A percentile compares a stretch with the other conserved stretches of the same genome.
Conservation (phyloP, 306 rosid species). For the Ammopiptanthus mongolicus region DNA sequence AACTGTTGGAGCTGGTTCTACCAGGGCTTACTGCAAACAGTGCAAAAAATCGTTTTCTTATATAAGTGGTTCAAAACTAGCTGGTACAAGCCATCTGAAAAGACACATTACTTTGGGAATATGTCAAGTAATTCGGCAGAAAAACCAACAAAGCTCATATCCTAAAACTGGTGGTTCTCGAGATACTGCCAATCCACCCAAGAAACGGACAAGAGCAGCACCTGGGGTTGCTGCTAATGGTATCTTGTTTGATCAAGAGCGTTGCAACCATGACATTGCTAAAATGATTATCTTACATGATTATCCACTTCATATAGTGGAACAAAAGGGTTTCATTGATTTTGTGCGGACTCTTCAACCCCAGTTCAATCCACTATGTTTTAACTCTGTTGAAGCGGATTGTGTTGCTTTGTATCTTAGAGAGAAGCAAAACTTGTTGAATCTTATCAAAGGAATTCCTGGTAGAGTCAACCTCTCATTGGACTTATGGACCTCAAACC, state of each 20-base stretch:
- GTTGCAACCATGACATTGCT: slow-evolving; percentile 61
- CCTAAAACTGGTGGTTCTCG: slow-evolving; percentile 27
- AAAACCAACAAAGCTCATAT: slow-evolving; percentile 31
- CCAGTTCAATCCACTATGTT: slow-evolving; percentile 46
- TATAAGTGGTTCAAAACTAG: slow-evolving; percentile 65
- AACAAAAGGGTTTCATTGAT: slow-evolving; percentile 68
- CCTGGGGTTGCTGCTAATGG: slow-evolving; percentile 35
- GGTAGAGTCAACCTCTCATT: slow-evolving; percentile 75
- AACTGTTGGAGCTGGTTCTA: slow-evolving; percentile 55
- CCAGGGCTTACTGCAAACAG: slow-evolving; percentile 70
- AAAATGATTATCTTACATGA: slow-evolving; percentile 82
- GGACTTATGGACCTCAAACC: slow-evolving; percentile 74
- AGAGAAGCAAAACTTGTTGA: slow-evolving; percentile 63
- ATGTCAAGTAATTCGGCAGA: slow-evolving; percentile 67
- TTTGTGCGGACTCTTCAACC: slow-evolving; percentile 70
- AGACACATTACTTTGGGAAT: slow-evolving; percentile 71
- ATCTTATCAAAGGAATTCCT: slow-evolving; percentile 56
- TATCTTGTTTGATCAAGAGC: slow-evolving; percentile 56
- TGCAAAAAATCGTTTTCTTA: slow-evolving; percentile 79
- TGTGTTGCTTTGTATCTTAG: slow-evolving; percentile 49
- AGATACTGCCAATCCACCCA: slow-evolving; percentile 38
- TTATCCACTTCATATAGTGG: slow-evolving; percentile 82
- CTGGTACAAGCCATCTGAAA: slow-evolving; percentile 87
- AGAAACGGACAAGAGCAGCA: slow-evolving; percentile 46
- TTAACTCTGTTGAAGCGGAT: slow-evolving; percentile 46